Conservation (phyloP, 2,329 filamentous ascomycete species). For the Fusarium cicatricum region DNA sequence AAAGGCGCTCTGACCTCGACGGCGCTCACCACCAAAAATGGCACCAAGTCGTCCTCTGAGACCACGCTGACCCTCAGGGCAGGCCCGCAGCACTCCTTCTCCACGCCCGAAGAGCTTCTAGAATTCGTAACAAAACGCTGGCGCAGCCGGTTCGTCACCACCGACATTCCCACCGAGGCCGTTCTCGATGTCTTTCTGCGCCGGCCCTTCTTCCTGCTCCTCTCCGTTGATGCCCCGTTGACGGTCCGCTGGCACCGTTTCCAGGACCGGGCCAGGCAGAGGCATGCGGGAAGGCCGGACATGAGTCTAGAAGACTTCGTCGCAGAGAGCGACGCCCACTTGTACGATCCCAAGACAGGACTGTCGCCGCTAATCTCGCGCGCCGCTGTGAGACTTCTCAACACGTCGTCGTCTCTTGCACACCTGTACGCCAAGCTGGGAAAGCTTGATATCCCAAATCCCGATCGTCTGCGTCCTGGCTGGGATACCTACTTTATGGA, state of each 20-base stretch:
- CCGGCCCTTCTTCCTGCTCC: constrained; percentile 90
- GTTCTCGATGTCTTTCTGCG: constrained; percentile 78
- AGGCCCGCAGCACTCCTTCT: constrained; percentile 57
- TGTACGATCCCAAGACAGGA: constrained; percentile 73
- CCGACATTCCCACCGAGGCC: constrained; percentile 77
- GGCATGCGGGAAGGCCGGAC: constrained; percentile 30
- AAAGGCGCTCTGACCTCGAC: constrained; percentile 38
- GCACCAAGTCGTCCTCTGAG: constrained; percentile 36
- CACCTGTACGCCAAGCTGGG: constrained; percentile 77
- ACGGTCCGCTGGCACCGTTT: constrained; percentile 84
- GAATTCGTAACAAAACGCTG: constrained; percentile 88
- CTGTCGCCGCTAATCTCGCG: constrained; percentile 81
- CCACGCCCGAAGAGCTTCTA: constrained; percentile 72
- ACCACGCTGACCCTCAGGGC: constrained; percentile 38
- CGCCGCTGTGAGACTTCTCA: constrained; percentile 85
- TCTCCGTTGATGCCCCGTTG: constrained; percentile 91
- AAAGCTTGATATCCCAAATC: constrained; percentile 78
- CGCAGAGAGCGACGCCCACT: constrained; percentile 71
- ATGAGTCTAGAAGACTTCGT: constrained; percentile 65
- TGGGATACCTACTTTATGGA: constrained; percentile 99
- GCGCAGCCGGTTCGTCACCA: constrained; percentile 85
- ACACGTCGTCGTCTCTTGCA: constrained; percentile 76
- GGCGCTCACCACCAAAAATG: constrained; percentile 42
- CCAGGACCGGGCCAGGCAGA: constrained; percentile 50
- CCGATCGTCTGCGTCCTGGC: constrained; percentile 81